Percentiles rank a stretch among this genome's conserved stretches.
phyloP scores from a whole-genome alignment of 129 eudicot genomes.

The Solidago caesia region DNA sequence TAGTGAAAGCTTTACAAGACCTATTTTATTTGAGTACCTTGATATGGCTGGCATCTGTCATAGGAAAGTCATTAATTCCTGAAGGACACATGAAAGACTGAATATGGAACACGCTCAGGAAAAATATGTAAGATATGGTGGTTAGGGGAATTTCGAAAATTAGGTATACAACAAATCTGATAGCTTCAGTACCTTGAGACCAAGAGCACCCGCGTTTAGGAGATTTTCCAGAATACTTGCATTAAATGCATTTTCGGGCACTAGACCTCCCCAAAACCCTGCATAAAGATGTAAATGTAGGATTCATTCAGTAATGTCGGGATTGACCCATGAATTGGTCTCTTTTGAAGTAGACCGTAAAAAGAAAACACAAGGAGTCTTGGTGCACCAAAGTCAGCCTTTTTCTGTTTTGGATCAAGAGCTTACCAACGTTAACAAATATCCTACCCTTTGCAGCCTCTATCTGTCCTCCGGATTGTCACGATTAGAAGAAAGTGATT shows the following conservation, averaged over 20 bases:
- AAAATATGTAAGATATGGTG: conserved; percentile 5
- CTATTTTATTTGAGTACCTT: conserved; percentile 48
- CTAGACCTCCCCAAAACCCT: conserved; percentile 99
- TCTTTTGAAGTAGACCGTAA: background rate
- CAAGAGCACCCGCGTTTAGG: conserved; percentile 88
- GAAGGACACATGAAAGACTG: conserved; percentile 99
- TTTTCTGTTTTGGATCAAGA: conserved; percentile 1
- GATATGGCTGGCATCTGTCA: conserved; percentile 85
- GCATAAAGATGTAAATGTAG: conserved; percentile 10
- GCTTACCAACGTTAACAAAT: conserved; percentile 88
- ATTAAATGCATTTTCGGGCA: conserved; percentile 92
- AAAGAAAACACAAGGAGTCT: background rate
- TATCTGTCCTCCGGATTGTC: conserved; percentile 43
- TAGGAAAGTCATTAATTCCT: conserved; percentile 96
- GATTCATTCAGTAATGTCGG: background rate
- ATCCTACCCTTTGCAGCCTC: conserved; percentile 77
- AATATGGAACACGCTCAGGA: conserved; percentile 22
- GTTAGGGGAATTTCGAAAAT: background rate
- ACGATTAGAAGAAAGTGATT: background rate
- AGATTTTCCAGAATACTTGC: conserved; percentile 67
- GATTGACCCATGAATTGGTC: background rate
- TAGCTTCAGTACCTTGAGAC: conserved; percentile 63
- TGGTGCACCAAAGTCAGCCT: background rate
- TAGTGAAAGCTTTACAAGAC: background rate
- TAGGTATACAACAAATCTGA: background rate